phyloP scores from a whole-genome alignment of 2,329 filamentous ascomycete genomes.

The Ophiocordyceps camponoti-saundersi region DNA sequence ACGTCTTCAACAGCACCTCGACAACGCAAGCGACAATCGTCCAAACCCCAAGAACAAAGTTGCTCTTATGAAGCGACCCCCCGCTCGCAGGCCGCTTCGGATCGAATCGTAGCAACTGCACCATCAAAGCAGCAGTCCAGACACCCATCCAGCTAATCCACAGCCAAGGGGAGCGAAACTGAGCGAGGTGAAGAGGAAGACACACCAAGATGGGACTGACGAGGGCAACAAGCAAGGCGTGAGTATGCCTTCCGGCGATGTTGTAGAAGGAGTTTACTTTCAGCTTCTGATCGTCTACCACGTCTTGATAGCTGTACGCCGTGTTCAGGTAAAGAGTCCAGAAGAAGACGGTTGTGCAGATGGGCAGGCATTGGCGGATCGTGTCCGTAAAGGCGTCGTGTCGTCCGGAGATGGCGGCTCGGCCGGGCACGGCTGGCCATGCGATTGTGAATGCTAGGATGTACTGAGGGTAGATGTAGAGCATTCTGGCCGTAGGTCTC shows the following conservation, averaged over 20 bases:
- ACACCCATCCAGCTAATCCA: constrained; percentile 1
- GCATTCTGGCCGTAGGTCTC: constrained; percentile 5
- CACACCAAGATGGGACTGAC: not conserved
- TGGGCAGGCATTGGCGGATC: constrained; percentile 5
- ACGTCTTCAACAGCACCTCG: constrained; percentile 4
- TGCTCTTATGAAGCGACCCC: constrained; percentile 6
- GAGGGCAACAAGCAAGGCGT: not conserved
- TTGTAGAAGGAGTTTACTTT: constrained; percentile 7
- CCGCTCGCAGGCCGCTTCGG: constrained; percentile 6
- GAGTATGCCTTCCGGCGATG: not conserved
- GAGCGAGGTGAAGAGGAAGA: not conserved
- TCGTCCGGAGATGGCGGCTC: constrained; percentile 6
- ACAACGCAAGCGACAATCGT: constrained; percentile 6
- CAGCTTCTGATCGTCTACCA: constrained; percentile 8
- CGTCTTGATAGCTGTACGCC: constrained; percentile 10
- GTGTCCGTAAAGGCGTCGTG: constrained; percentile 6
- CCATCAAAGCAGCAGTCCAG: not conserved
- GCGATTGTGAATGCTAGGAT: constrained; percentile 9
- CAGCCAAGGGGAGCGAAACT: not conserved
- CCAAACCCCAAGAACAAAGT: constrained; percentile 8
- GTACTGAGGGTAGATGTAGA: constrained; percentile 9
- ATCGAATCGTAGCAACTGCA: constrained; percentile 6
- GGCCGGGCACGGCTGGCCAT: constrained; percentile 8
- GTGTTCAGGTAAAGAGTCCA: constrained; percentile 11
- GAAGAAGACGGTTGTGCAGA: constrained; percentile 9